phyloP scores from a whole-genome alignment of 2,329 filamentous ascomycete species.

The Arthrocladium fulminans region DNA sequence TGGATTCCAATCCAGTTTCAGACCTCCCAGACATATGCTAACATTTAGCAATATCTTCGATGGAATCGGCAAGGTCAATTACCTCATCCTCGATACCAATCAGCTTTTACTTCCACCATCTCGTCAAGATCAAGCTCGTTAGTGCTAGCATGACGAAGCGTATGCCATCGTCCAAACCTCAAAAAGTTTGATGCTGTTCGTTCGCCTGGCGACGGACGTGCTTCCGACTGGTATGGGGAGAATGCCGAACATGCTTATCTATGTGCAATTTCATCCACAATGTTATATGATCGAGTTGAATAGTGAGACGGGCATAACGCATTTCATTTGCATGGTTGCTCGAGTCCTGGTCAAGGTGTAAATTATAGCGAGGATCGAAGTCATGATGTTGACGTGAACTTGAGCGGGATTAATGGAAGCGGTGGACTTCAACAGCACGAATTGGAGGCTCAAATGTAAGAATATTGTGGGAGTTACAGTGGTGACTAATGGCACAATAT shows the following conservation, averaged over 20 bases:
- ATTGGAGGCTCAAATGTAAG: background rate
- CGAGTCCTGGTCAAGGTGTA: background rate
- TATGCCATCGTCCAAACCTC: conserved; percentile 31
- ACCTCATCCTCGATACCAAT: conserved; percentile 44
- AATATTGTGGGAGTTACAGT: background rate
- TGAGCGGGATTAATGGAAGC: background rate
- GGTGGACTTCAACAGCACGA: too few species aligned
- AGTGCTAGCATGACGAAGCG: conserved; percentile 35
- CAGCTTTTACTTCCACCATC: conserved; percentile 46
- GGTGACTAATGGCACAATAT: background rate
- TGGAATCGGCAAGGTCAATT: conserved; percentile 44
- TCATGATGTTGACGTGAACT: background rate
- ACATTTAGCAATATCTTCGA: conserved; percentile 47
- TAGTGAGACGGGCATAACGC: conserved; percentile 39
- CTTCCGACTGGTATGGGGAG: conserved; percentile 20
- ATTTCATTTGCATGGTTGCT: conserved; percentile 32
- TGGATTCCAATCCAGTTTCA: conserved; percentile 46
- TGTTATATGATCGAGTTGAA: conserved; percentile 36
- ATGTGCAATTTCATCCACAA: background rate
- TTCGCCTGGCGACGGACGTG: conserved; percentile 33
- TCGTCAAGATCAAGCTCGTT: conserved; percentile 32
- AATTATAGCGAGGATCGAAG: background rate
- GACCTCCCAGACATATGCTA: conserved; percentile 33
- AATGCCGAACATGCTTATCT: conserved; percentile 9
- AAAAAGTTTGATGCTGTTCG: conserved; percentile 33